A percentile compares a stretch with the other conserved stretches of the same genome.
phyloP scores from a whole-genome alignment of 306 rosid genomes.

The Trifolium dubium region DNA sequence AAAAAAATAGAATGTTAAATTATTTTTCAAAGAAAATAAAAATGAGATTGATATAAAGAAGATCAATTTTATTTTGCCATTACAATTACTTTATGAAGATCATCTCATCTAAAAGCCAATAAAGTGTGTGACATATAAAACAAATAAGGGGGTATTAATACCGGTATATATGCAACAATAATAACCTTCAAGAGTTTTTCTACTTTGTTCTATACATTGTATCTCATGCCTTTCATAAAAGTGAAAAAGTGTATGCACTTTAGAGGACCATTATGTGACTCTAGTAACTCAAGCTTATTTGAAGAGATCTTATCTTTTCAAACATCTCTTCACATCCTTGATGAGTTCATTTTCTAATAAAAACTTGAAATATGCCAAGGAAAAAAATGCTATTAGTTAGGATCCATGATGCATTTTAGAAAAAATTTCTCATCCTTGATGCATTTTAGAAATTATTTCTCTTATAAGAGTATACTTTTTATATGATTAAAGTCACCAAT shows the following conservation, averaged over 20 bases:
- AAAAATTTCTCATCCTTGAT: too few species aligned
- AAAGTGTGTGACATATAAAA: conserved; percentile 21
- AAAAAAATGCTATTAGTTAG: too few species aligned
- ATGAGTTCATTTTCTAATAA: neutral
- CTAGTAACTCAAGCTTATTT: neutral
- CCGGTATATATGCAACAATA: conserved; percentile 18
- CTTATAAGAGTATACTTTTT: too few species aligned
- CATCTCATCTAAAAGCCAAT: conserved; percentile 9
- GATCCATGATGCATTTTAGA: too few species aligned
- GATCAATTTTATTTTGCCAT: neutral
- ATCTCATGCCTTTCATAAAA: conserved; percentile 35
- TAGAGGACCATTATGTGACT: conserved; percentile 39
- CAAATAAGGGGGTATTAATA: conserved; percentile 29
- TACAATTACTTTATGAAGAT: conserved; percentile 4
- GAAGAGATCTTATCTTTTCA: neutral
- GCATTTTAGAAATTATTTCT: too few species aligned
- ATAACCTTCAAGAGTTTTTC: conserved; percentile 31
- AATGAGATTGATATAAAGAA: too few species aligned
- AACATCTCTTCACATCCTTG: neutral
- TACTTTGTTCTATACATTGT: conserved; percentile 27
- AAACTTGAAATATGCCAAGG: too few species aligned
- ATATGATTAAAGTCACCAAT: too few species aligned
- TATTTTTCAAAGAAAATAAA: neutral
- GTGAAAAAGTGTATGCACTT: conserved; percentile 40
- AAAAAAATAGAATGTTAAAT: too few species aligned